A percentile compares a stretch with the other conserved stretches of the same genome.
phyloP scores from a whole-genome alignment of 495 filamentous ascomycete genomes.

The Tuber borchii region DNA sequence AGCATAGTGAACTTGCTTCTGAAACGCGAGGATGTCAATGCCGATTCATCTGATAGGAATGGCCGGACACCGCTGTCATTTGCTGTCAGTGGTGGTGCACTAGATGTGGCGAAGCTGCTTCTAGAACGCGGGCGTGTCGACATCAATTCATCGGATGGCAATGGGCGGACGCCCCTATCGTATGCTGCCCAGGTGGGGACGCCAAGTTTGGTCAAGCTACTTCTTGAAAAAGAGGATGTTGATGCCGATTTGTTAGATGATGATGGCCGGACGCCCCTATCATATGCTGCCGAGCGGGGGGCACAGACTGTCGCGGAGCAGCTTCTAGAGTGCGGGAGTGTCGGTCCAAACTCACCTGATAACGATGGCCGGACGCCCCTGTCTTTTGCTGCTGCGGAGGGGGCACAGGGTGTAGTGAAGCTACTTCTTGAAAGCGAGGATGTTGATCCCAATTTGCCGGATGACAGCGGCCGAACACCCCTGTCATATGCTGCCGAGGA shows the following conservation, averaged over 20 bases:
- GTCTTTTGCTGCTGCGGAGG: background rate
- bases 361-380: background rate
- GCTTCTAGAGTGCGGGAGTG: background rate
- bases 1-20: background rate
- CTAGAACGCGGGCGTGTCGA: background rate
- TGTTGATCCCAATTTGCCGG: background rate
- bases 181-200: background rate
- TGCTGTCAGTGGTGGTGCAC: no score
- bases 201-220: background rate
- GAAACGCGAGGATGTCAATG: no score
- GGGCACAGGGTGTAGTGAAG: background rate
- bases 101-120: no score
- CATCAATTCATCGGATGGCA: background rate
- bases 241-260: background rate
- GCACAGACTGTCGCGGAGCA: background rate
- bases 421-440: background rate
- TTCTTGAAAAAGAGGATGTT: background rate
- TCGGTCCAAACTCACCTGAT: background rate
- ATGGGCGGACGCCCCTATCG: background rate
- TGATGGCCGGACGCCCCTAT: background rate
- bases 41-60: no score
- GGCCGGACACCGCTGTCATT: no score
- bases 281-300: background rate
- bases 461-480: background rate
- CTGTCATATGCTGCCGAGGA: background rate